Percentiles rank a stretch among this genome's conserved stretches.
These are phyloP conservation scores for Megacollybia marginata DNA, from an alignment of 768 basidiomycete genomes.

Conservation along the genomic window DNA sequence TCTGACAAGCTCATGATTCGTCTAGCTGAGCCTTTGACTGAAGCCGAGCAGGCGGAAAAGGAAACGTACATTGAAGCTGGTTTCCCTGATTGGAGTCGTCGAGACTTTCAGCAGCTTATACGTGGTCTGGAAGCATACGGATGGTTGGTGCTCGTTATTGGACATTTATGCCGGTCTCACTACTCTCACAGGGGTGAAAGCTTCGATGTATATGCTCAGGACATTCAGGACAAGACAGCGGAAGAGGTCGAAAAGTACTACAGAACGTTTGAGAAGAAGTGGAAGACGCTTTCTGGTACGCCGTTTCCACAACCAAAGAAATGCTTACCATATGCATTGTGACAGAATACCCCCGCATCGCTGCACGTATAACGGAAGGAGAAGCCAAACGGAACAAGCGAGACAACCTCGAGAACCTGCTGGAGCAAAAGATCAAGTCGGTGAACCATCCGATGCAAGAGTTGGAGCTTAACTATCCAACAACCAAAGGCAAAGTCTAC, in stretches of 20 bases:
- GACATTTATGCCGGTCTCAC: background rate
- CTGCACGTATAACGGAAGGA: constrained; percentile 80
- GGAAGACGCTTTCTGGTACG: constrained; percentile 73
- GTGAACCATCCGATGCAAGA: constrained; percentile 94
- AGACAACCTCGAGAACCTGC: constrained; percentile 69
- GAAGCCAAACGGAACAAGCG: constrained; percentile 86
- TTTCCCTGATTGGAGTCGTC: constrained; percentile 86
- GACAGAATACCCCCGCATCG: constrained; percentile 72
- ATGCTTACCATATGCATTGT: background rate
- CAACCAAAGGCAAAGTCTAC: constrained; percentile 95
- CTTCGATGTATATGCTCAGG: constrained; percentile 63
- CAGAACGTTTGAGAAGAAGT: constrained; percentile 80
- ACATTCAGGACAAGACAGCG: constrained; percentile 77
- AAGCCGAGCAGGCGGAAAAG: constrained; percentile 79
- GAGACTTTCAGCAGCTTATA: constrained; percentile 91
- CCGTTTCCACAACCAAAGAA: background rate
- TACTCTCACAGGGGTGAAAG: constrained; percentile 45
- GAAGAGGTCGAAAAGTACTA: constrained; percentile 78
- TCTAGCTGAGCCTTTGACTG: constrained; percentile 81
- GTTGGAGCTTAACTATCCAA: constrained; percentile 90
- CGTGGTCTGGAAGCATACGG: constrained; percentile 74
- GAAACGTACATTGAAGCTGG: constrained; percentile 71
- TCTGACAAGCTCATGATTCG: background rate
- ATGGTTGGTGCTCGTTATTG: constrained; percentile 41
- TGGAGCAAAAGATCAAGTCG: constrained; percentile 75